Evolutionary conservation across 2,329 filamentous ascomycete genomes (phyloP), one percentile per base, ranked within the genome.

Genomic region (Aspergillus latus): DNA sequence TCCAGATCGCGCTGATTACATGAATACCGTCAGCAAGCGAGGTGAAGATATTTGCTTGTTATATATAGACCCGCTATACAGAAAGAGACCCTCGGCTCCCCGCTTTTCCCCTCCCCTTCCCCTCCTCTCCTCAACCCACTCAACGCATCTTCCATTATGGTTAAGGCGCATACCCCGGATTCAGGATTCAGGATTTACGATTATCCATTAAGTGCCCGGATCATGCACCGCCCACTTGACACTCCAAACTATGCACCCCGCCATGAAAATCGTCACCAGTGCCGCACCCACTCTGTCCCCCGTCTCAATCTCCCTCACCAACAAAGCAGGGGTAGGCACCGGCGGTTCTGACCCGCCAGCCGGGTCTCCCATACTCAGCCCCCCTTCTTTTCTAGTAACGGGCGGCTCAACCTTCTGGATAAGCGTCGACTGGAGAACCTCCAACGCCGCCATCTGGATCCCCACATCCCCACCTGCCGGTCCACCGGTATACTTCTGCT

Each of bases 231-330:
- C 64, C 75, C 75, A 78, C 4, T 66, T 61, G 6, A 74, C 62
- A 1, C 72, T 70, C 4, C 70, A 69, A 34, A 74, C 57, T 37
- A 78, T 59, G 8, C 63, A 54, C 11, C 69, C 56, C 45, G 75
- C 55, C 61, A 76, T 59, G 15, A 77, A 30, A 1, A 68, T 66
- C 5, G 77, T 79, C 48, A 79, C 54, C 11, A 79, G 71, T 1
- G 72, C 72, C 0, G 76, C 77, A 4, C 77, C 77, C 1, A 72
- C 76, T 36, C 66, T 68, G 60, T 79, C 77, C 3, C 65, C 71
- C 4, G 65, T 64, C 0, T 69, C 69, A 46, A 73, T 72, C 0
- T 49, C 11, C 13, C 59, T 59, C 4, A 66, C 44, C 2, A 46
- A 53, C 3, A 51, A 46, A 0, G 66, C 62, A 11, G 54, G 54